These are phyloP conservation scores for Cynanchum wilfordii DNA, from an alignment of 257 asterid genomes.

Conservation along the genomic window DNA sequence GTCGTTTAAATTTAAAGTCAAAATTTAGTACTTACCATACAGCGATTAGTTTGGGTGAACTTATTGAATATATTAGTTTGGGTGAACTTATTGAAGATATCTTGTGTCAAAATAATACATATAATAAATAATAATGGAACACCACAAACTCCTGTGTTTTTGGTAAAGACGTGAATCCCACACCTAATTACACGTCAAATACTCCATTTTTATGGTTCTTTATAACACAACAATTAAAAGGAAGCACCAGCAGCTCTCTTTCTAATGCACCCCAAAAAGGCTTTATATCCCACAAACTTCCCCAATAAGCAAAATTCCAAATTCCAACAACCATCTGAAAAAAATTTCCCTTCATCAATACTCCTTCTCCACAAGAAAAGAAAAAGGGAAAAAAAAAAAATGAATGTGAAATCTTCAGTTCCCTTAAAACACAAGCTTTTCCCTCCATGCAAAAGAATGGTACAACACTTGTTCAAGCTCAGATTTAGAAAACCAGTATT, in stretches of 20 bases:
- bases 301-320: slow-evolving; percentile 14
- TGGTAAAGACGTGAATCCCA: slow-evolving; percentile 48
- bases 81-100: no score
- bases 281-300: slow-evolving; percentile 5
- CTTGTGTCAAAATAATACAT: no score
- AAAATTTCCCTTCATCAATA: slow-evolving; percentile 21
- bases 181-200: slow-evolving; percentile 10
- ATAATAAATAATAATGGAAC: no score
- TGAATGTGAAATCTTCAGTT: slow-evolving; percentile 25
- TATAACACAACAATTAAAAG: no score
- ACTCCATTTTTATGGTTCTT: not conserved
- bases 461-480: slow-evolving; percentile 36
- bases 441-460: slow-evolving; percentile 51
- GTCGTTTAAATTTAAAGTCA: no score
- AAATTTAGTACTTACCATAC: no score
- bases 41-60: no score
- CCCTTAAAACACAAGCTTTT: slow-evolving; percentile 47
- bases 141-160: slow-evolving; percentile 21
- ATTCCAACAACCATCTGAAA: slow-evolving; percentile 11
- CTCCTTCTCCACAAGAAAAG: slow-evolving; percentile 9
- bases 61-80: no score
- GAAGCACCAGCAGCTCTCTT: not conserved
- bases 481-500: slow-evolving; percentile 46
- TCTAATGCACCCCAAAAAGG: slow-evolving; percentile 4
- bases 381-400: slow-evolving; percentile 9